Base-by-base conservation (phyloP, 306 rosid genomes). In the Boehmeria nivea region DNA sequence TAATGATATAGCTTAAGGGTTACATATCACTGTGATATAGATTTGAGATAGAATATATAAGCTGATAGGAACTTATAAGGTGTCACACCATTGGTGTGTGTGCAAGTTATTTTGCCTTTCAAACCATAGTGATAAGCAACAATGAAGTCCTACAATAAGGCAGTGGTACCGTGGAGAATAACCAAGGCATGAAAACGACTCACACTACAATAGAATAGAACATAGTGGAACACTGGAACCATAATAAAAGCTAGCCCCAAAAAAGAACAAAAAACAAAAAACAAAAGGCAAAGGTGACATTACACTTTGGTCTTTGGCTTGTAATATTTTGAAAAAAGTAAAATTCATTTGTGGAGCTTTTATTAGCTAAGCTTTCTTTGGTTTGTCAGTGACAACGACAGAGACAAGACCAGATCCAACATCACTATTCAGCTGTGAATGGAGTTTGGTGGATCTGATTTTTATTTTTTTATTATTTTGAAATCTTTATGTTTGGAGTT, bases 241-340 rank as follows among this genome's bases (percentile, higher is more conserved):
- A 2, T 17, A 51, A 51, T 34, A 27, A 51, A 28, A 27, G 57
- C 36, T 12, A 27, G n/a, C n/a, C n/a, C n/a, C 19, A 16, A 9
- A 25, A 51, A 15, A 13, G 6, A 45, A 21, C 2, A 12, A 16
- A 2, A 6, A 6, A 51, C 21, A 6, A 24, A 50, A 25, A 6
- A 8, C n/a, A 24, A 25, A 21, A 49, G 28, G 8, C 0, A 26
- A 27, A 51, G 2, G 57, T 27, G 40, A 51, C 21, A 51, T 25
- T 51, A 15, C 57, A 27, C 57, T n/a, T n/a, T n/a, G n/a, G n/a
- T n/a, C n/a, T n/a, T n/a, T n/a, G 57, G 7, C 13, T 51, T 51
- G 57, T 51, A 51, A 51, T 51, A 23, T 51, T 6, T 12, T 27
- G 39, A 17, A 51, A 27, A 24, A 18, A n/a, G 21, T 1, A 9